These are phyloP conservation scores for Capronia coronata DNA, from an alignment of 2,329 filamentous ascomycete genomes.

Conservation along the genomic window DNA sequence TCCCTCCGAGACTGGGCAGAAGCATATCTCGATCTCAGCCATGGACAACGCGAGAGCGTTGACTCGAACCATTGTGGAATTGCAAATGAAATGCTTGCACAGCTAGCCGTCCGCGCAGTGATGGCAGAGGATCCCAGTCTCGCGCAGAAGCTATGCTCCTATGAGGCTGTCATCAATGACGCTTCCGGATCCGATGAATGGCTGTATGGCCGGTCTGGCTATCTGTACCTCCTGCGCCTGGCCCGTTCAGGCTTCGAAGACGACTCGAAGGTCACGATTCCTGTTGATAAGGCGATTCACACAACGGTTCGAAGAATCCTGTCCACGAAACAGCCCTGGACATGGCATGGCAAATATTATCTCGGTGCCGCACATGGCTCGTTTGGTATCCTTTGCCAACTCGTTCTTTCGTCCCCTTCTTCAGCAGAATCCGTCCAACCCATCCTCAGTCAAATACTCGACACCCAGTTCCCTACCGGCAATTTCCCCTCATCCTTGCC, in stretches of 20 bases:
- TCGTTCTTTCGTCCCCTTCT: slow-evolving; percentile 42
- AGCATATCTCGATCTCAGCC: slow-evolving; percentile 36
- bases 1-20: slow-evolving; percentile 43
- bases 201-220: slow-evolving; percentile 61
- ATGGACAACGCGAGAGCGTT: slow-evolving; percentile 26
- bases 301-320: slow-evolving; percentile 57
- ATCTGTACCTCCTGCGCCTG: slow-evolving; percentile 61
- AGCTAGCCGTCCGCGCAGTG: slow-evolving; percentile 43
- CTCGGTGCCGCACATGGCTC: slow-evolving; percentile 62
- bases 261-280: slow-evolving; percentile 46
- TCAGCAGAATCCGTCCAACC: slow-evolving; percentile 45
- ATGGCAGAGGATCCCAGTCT: slow-evolving; percentile 38
- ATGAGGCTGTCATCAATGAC: slow-evolving; percentile 14
- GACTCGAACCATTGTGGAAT: slow-evolving; percentile 46
- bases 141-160: slow-evolving; percentile 33
- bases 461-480: slow-evolving; percentile 54
- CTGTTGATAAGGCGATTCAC: slow-evolving; percentile 47
- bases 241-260: slow-evolving; percentile 53
- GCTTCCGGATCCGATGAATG: slow-evolving; percentile 54
- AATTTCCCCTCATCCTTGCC: slow-evolving; percentile 55
- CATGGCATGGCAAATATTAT: slow-evolving; percentile 58
- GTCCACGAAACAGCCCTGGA: slow-evolving; percentile 51
- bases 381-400: slow-evolving; percentile 64
- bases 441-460: slow-evolving; percentile 51
- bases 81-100: slow-evolving; percentile 45